Evolutionary conservation across 352 stramenopile species (phyloP), one percentile per base, ranked within the genome.

Genomic region (Phytopythium montanum): DNA sequence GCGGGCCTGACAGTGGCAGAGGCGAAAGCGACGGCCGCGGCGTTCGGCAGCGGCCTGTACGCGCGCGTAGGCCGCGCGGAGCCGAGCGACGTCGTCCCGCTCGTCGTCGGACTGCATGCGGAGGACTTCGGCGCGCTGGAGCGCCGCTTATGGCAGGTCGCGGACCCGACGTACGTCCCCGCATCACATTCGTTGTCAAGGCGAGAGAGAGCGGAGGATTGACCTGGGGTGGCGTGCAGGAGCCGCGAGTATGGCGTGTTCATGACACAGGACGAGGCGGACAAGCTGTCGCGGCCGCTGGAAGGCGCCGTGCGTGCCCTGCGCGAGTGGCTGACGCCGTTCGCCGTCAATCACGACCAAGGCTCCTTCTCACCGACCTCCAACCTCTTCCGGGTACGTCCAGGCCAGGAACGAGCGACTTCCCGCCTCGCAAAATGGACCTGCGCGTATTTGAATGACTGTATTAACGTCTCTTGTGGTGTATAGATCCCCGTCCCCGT

Each of bases 81-180:
- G 19, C 69, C 74, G 25, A 67, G 86, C 18, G 57, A 70, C 26
- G 38, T 75, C 25, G 72, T 88, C 54, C 79, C 72, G 41, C 62
- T 92, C 36, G 69, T 79, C 19, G 68, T 92, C 25, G 76, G 79
- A 13, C 62, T 92, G 34, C 71, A 62, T 13, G 68, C 71, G 12
- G 48, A 34, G 5, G 77, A 90, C 72, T 90, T 87, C 63, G 56
- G 60, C 18, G 56, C 59, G 6, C 50, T 92, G 13, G 83, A 90
- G 65, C 61, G 60, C 34, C 64, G 60, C 28, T 69, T 92, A 28
- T 90, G 75, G 61, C 46, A 61, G 8, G 68, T 88, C 0, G 87
- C 83, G 0, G 61, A 88, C 54, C 83, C 83, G 9, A 66, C 45
- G 78, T 90, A 75, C 36, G 78, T 79, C 2, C 25, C 5, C 8